These are phyloP conservation scores for Aegilops speltoides DNA, from an alignment of 176 grass and related monocot species.

Conservation along the genomic window DNA sequence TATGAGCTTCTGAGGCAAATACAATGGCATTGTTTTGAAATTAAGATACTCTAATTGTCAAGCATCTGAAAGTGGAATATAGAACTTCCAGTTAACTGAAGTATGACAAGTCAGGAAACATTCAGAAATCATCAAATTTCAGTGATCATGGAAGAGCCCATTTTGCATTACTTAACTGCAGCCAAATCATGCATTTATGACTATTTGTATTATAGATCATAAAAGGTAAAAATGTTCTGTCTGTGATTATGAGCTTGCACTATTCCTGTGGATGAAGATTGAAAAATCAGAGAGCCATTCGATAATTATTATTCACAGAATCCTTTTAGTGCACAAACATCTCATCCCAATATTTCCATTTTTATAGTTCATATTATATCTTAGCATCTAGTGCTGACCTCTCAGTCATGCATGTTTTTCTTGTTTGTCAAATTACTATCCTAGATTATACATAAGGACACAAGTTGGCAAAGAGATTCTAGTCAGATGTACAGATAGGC, in stretches of 20 bases:
- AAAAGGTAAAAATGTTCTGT: neutral
- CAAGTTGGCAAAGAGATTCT: conserved; percentile 22
- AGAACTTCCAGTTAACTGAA: too few relatives aligned
- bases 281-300: neutral
- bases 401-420: neutral
- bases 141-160: neutral
- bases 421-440: conserved; percentile 7
- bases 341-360: neutral
- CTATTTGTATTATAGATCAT: neutral
- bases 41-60: too few relatives aligned
- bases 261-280: neutral
- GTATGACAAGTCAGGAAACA: too few relatives aligned
- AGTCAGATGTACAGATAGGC: neutral
- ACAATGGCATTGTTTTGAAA: too few relatives aligned
- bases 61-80: too few relatives aligned
- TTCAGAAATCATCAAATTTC: too few relatives aligned
- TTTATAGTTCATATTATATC: conserved; percentile 8
- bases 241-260: conserved; percentile 11
- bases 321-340: neutral
- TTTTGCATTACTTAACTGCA: neutral
- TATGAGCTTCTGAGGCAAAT: too few relatives aligned
- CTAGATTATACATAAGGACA: conserved; percentile 25
- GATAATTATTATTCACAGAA: neutral
- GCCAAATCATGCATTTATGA: neutral
- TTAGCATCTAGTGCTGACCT: neutral